Conservation (phyloP, 208 protist genomes). For the Wallacemonas rigidus region DNA sequence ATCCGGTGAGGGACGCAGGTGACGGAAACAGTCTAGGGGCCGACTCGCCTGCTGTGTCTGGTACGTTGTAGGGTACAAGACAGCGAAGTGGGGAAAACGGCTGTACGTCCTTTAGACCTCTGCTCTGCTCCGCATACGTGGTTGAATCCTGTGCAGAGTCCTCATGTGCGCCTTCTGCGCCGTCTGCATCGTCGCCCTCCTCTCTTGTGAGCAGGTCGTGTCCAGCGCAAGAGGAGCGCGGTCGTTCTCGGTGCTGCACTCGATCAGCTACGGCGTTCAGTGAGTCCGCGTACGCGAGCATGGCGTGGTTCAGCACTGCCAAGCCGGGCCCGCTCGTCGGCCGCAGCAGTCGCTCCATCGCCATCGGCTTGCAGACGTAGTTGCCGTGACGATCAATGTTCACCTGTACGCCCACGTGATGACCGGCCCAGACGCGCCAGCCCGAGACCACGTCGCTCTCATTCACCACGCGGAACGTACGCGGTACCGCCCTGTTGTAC, state of each 20-base stretch:
- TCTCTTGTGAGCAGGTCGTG: not conserved
- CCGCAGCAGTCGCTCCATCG: conserved; percentile 72
- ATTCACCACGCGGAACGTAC: conserved; percentile 86
- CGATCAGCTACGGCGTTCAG: conserved; percentile 65
- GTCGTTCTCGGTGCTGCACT: conserved; percentile 13
- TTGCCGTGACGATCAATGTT: conserved; percentile 78
- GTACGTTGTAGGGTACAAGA: too few species aligned
- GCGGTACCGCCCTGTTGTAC: conserved; percentile 76
- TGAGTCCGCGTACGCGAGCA: conserved; percentile 59
- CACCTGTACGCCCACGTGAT: conserved; percentile 81
- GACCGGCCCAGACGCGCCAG: conserved; percentile 51
- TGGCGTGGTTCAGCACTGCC: conserved; percentile 52
- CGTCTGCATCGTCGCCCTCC: not conserved
- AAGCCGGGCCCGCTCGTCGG: conserved; percentile 53
- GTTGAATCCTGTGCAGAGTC: not conserved
- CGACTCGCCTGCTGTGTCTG: too few species aligned
- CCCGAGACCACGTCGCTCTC: conserved; percentile 81
- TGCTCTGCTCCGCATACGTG: not conserved
- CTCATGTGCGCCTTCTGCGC: not conserved
- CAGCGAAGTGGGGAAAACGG: too few species aligned
- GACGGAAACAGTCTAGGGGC: too few species aligned
- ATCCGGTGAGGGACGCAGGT: too few species aligned
- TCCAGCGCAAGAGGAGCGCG: not conserved
- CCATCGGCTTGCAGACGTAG: conserved; percentile 80
- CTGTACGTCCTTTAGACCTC: too few species aligned